These are phyloP conservation scores for Didymella segeticola DNA, from an alignment of 2,329 filamentous ascomycete species.

Conservation along the genomic window DNA sequence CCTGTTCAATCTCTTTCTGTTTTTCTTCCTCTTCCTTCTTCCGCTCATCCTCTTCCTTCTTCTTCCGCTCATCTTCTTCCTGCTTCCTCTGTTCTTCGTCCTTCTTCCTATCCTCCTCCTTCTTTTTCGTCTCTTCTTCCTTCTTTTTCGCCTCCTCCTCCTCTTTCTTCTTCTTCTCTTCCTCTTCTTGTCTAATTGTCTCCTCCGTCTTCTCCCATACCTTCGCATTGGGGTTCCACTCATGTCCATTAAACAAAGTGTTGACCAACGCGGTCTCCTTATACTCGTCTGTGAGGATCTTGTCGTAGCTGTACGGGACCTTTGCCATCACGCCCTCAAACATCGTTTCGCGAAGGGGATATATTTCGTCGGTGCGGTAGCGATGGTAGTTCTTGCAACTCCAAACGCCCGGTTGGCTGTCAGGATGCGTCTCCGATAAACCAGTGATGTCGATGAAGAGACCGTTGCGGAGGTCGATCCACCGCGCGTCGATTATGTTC, in stretches of 20 bases:
- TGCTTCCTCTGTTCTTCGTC: constrained; percentile 17
- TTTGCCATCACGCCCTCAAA: constrained; percentile 76
- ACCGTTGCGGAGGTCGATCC: constrained; percentile 78
- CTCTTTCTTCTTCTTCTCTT: constrained; percentile 20
- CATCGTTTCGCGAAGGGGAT: constrained; percentile 73
- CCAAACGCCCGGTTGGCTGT: constrained; percentile 68
- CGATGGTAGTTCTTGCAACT: constrained; percentile 81
- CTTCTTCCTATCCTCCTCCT: constrained; percentile 40
- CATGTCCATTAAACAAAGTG: constrained; percentile 68
- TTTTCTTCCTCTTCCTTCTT: constrained; percentile 4
- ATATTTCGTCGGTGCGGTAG: constrained; percentile 75
- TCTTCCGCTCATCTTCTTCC: constrained; percentile 21
- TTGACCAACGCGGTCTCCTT: constrained; percentile 64
- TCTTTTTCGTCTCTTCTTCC: constrained; percentile 14
- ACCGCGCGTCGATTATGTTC: constrained; percentile 85
- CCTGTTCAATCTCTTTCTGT: constrained; percentile 19
- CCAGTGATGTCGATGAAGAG: constrained; percentile 86
- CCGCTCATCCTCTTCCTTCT: constrained; percentile 19
- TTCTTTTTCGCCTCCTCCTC: constrained; percentile 14
- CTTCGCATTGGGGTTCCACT: constrained; percentile 64
- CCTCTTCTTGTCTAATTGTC: constrained; percentile 21
- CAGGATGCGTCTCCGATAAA: constrained; percentile 70
- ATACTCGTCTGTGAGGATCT: constrained; percentile 71
- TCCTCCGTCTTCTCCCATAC: constrained; percentile 62
- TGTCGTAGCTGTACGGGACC: constrained; percentile 73